phyloP scores from a whole-genome alignment of 164 flowering plant species.

The Akebia trifoliata region DNA sequence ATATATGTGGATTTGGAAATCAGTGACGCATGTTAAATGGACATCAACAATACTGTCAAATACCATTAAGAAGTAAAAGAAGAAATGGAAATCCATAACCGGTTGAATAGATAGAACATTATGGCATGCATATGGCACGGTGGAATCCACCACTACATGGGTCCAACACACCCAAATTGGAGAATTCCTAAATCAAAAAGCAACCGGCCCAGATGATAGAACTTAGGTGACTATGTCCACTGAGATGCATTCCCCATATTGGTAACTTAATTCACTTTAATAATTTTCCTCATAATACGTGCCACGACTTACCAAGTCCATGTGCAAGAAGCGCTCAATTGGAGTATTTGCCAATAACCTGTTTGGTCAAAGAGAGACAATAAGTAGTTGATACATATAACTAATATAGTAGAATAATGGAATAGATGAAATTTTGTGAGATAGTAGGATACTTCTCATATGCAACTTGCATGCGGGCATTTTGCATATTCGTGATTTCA shows the following conservation, averaged over 20 bases:
- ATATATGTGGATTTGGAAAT: neutral
- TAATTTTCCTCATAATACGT: neutral
- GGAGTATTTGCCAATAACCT: constrained; percentile 49
- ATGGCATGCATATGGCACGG: neutral
- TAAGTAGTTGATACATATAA: neutral
- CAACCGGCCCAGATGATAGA: too few relatives aligned
- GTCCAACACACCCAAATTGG: too few relatives aligned
- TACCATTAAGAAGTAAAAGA: too few relatives aligned
- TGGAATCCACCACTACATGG: too few relatives aligned
- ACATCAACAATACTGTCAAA: too few relatives aligned
- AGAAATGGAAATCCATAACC: neutral
- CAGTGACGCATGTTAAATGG: neutral
- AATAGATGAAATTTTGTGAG: neutral
- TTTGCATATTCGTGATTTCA: constrained; percentile 51
- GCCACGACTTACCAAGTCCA: constrained; percentile 62
- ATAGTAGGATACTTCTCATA: constrained; percentile 44
- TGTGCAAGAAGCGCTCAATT: constrained; percentile 51
- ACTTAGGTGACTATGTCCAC: neutral
- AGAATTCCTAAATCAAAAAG: too few relatives aligned
- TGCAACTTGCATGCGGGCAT: constrained; percentile 46
- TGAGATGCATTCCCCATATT: neutral
- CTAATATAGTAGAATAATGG: neutral
- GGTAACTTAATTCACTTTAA: neutral
- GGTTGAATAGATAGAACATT: neutral
- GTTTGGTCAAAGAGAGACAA: constrained; percentile 12